phyloP scores from a whole-genome alignment of 257 asterid genomes.

The Cordia subcordata region DNA sequence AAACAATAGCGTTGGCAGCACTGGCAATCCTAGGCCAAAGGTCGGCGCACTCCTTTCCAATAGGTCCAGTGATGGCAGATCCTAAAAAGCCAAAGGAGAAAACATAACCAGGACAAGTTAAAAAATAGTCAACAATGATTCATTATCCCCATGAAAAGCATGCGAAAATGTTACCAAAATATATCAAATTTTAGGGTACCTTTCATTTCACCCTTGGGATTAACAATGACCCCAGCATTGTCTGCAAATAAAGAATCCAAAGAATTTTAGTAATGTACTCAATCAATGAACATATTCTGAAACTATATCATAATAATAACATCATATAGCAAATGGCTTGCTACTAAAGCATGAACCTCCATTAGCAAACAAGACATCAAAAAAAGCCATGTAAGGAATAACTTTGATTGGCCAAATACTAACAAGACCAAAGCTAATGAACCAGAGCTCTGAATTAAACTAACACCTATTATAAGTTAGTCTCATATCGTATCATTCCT shows the following conservation, averaged over 20 bases:
- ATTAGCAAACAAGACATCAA: too few species aligned
- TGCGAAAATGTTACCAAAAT: not conserved
- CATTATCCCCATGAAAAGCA: not conserved
- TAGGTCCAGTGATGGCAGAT: slow-evolving; percentile 53
- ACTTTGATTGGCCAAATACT: too few species aligned
- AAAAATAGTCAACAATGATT: not conserved
- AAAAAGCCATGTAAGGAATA: too few species aligned
- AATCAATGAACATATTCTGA: too few species aligned
- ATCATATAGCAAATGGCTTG: too few species aligned
- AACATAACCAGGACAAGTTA: not conserved
- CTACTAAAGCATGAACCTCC: too few species aligned
- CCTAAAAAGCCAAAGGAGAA: slow-evolving; percentile 16
- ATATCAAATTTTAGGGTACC: slow-evolving; percentile 21
- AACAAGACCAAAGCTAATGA: too few species aligned
- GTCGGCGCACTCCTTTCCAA: slow-evolving; percentile 55
- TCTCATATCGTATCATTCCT: too few species aligned
- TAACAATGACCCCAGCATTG: slow-evolving; percentile 60
- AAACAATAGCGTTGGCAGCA: slow-evolving; percentile 58
- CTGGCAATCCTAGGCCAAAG: slow-evolving; percentile 60
- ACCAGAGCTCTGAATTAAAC: too few species aligned
- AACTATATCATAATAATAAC: not conserved
- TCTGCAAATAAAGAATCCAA: slow-evolving; percentile 20
- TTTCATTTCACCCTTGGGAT: slow-evolving; percentile 65
- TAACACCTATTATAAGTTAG: too few species aligned
- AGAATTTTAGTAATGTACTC: not conserved